phyloP scores from a whole-genome alignment of 108 stramenopile species.

The Fragilariopsis cylindrus region DNA sequence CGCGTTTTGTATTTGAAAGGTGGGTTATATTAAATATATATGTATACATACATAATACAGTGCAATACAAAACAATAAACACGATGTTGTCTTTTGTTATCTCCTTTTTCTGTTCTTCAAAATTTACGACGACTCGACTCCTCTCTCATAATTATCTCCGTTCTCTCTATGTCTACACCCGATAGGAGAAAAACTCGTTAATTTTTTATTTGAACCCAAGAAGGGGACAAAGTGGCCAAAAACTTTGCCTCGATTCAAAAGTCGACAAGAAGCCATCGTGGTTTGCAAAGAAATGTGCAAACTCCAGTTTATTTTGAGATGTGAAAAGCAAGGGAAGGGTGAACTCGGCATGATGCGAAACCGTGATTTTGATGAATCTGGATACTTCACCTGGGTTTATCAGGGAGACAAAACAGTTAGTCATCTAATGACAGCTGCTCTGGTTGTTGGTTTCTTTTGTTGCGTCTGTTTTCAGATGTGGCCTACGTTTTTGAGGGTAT shows the following conservation, averaged over 20 bases:
- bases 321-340: constrained; percentile 91
- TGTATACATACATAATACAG: not conserved
- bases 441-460: constrained; percentile 92
- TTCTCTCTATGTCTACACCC: not conserved
- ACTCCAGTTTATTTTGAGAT: constrained; percentile 88
- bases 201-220: constrained; percentile 90
- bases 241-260: constrained; percentile 83
- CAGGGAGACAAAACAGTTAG: constrained; percentile 93
- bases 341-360: constrained; percentile 83
- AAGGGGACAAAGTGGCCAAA: constrained; percentile 90
- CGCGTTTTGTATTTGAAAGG: constrained; percentile 98
- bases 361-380: constrained; percentile 89
- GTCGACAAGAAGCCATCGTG: constrained; percentile 78
- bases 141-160: not conserved
- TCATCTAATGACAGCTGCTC: constrained; percentile 89
- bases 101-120: too few relatives aligned
- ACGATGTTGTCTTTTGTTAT: not conserved
- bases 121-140: not conserved
- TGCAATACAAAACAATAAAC: not conserved
- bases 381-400: constrained; percentile 97
- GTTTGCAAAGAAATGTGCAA: constrained; percentile 86
- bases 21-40: constrained; percentile 33
- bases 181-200: constrained; percentile 92
- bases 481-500: constrained; percentile 95
- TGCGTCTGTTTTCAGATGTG: constrained; percentile 98